Percentiles rank a stretch among this genome's conserved stretches.
phyloP scores from a whole-genome alignment of 2,329 filamentous ascomycete species.

The Fusarium subtropicale region DNA sequence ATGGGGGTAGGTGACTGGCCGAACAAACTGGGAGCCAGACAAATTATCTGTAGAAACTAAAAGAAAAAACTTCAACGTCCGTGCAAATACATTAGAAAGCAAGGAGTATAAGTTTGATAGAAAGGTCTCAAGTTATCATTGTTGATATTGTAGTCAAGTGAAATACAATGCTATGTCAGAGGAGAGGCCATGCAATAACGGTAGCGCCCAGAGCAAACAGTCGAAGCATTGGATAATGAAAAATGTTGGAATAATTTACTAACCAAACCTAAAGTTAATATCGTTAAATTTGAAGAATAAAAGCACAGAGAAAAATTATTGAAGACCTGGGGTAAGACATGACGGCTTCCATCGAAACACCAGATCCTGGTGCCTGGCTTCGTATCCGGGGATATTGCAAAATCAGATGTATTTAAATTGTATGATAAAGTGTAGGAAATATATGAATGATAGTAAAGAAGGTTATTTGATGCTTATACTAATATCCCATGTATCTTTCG shows the following conservation, averaged over 20 bases:
- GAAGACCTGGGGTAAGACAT: not conserved
- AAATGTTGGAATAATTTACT: not conserved
- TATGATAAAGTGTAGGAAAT: not conserved
- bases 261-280: not conserved
- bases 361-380: not conserved
- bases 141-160: not conserved
- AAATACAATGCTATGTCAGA: not conserved
- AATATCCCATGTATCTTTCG: not conserved
- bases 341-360: no score
- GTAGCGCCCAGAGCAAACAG: not conserved
- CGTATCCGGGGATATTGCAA: no score
- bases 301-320: rapidly evolving
- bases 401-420: not conserved
- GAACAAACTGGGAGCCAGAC: not conserved
- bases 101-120: not conserved
- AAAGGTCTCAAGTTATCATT: not conserved
- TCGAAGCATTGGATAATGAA: not conserved
- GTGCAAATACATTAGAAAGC: not conserved
- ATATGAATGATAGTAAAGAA: not conserved
- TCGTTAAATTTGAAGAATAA: not conserved
- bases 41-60: not conserved
- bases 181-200: not conserved
- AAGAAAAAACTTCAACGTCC: not conserved
- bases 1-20: not conserved
- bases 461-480: not conserved